These are phyloP conservation scores for Lasiodiplodia citricola DNA, from an alignment of 2,329 filamentous ascomycete genomes.

Conservation along the genomic window DNA sequence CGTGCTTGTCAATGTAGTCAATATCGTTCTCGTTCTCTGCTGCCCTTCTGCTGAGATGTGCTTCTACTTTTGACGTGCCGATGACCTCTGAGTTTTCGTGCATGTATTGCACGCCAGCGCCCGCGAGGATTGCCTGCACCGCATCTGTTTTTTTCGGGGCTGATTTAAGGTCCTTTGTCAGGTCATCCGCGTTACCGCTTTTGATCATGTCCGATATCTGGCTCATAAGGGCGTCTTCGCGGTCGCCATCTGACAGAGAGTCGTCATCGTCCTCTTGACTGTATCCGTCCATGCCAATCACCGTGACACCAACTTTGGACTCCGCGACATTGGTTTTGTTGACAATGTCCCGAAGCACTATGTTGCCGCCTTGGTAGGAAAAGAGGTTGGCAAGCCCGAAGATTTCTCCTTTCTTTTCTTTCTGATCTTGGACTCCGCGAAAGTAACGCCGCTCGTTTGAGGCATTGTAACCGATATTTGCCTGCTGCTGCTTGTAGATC, in stretches of 20 bases:
- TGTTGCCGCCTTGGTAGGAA: constrained; percentile 76
- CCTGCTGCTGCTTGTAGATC: constrained; percentile 98
- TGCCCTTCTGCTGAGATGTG: constrained; percentile 77
- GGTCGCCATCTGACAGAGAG: constrained; percentile 45
- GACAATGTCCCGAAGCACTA: constrained; percentile 90
- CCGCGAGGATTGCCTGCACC: constrained; percentile 84
- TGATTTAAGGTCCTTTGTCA: constrained; percentile 39
- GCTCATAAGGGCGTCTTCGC: constrained; percentile 71
- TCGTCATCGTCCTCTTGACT: constrained; percentile 56
- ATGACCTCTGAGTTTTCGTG: constrained; percentile 97
- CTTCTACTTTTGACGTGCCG: constrained; percentile 90
- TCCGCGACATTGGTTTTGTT: constrained; percentile 99
- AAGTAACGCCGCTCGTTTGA: constrained; percentile 94
- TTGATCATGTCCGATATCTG: constrained; percentile 71
- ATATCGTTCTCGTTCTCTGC: constrained; percentile 63
- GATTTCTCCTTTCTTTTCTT: constrained; percentile 85
- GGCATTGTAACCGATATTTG: constrained; percentile 95
- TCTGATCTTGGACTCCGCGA: constrained; percentile 86
- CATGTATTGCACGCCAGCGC: constrained; percentile 90
- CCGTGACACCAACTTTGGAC: constrained; percentile 80
- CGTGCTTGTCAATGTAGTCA: constrained; percentile 57
- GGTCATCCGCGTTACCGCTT: constrained; percentile 42
- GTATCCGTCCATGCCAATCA: constrained; percentile 76
- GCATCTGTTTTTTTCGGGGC: constrained; percentile 64
- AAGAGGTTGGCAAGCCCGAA: constrained; percentile 91